Base-by-base conservation (phyloP, 2,329 filamentous ascomycete genomes). In the Lomentospora prolificans region DNA sequence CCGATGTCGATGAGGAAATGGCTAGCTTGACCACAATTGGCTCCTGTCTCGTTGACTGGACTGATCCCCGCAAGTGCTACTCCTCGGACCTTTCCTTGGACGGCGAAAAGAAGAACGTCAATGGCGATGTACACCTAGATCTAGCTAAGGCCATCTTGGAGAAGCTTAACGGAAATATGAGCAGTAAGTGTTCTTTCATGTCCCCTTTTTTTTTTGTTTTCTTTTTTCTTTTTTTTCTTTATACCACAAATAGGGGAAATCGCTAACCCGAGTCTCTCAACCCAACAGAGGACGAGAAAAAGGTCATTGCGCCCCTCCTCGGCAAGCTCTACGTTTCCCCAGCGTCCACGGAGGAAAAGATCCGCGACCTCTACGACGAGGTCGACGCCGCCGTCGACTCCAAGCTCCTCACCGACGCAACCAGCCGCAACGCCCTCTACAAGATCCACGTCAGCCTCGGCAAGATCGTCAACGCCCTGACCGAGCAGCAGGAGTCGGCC, bases 31-130 rank as follows among this genome's bases (percentile, higher is more conserved):
- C 82, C 46, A 81, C 85, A 3, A 88, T 95, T 57, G 90, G 89
- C 1, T 84, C 88, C 3, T 92, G 90, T 64, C 73, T 97, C 6
- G 82, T 91, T 0, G 92, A 97, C 67, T 97, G 92, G 94, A 97
- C 92, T 0, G 92, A 97, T 67, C 90, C 91, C 36, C 78, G 92
- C 52, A 91, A 95, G 68, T 89, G 73, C 72, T 87, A 72, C 70
- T 78, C 68, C 57, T 77, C 73, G 60, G 74, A 70, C 3, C 62
- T 71, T 1, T 64, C 77, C 1, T 71, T 73, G 57, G 81, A 87
- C 51, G 75, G 74, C 1, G 77, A 80, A 55, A 85, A 81, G 69
- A 85, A 79, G 72, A 75, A 74, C 53, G 79, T 88, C 14, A 86
- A 87, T 60, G 86, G 86, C 7, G 86, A 90, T 66, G 84, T 92